A percentile compares a stretch with the other conserved stretches of the same genome.
Evolutionary conservation across 2,329 filamentous ascomycete species (phyloP).

Genomic region (Claviceps cyperi): DNA sequence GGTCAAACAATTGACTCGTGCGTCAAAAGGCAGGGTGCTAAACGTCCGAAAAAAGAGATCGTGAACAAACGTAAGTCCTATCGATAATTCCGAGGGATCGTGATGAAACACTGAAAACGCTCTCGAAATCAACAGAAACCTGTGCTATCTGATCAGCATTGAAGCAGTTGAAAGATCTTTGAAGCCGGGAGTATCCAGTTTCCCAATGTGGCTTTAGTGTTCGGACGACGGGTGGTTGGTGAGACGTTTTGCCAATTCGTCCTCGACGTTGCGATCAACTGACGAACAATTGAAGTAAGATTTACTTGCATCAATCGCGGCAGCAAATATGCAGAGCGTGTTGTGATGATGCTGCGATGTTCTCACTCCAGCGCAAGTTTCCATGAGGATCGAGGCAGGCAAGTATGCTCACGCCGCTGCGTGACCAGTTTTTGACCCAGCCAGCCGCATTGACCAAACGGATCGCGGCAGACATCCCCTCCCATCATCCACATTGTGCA

Average conservation of each 20-base stretch:
- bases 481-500: neutral
- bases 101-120: slow-evolving; percentile 24
- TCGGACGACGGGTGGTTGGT: neutral
- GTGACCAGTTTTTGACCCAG: neutral
- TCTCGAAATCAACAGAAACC: slow-evolving; percentile 27
- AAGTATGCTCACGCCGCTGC: neutral
- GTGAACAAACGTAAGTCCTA: slow-evolving; percentile 20
- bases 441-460: neutral
- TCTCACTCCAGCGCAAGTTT: neutral
- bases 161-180: neutral
- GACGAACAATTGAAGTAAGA: neutral
- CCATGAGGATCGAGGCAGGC: neutral
- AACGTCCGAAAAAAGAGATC: slow-evolving; percentile 11
- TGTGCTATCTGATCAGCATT: slow-evolving; percentile 14
- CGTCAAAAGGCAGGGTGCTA: slow-evolving; percentile 14
- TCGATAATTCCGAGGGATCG: slow-evolving; percentile 26
- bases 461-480: neutral
- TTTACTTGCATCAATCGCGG: neutral
- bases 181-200: neutral
- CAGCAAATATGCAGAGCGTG: neutral
- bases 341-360: neutral
- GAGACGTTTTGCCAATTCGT: neutral
- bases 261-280: neutral
- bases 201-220: neutral
- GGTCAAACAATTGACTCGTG: slow-evolving; percentile 4